A percentile compares a stretch with the other conserved stretches of the same genome.
Conservation (phyloP, 768 basidiomycete genomes). For the Rhodotorula graminis region DNA sequence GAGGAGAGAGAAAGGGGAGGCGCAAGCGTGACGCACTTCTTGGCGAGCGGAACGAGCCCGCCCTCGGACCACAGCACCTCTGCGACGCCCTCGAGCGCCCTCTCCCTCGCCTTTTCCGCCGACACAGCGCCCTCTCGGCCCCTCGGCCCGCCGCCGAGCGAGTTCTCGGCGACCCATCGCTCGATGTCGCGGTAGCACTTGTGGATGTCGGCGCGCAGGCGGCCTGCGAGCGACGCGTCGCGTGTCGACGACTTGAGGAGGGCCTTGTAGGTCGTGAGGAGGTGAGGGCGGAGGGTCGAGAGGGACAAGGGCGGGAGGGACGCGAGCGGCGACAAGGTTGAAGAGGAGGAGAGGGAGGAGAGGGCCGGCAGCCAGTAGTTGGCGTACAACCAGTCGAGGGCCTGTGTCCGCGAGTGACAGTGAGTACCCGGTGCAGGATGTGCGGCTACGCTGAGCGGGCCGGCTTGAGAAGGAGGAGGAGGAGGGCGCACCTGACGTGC, state of each 20-base stretch:
- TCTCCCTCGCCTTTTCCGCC: slow-evolving; percentile 59
- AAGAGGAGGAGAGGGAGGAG: slow-evolving; percentile 52
- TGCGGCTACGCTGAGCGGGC: not conserved
- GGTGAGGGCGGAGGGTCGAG: slow-evolving; percentile 56
- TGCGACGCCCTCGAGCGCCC: slow-evolving; percentile 65
- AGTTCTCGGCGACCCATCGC: slow-evolving; percentile 60
- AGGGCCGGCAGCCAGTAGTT: slow-evolving; percentile 71
- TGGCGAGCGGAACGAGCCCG: slow-evolving; percentile 72
- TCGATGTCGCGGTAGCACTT: slow-evolving; percentile 61
- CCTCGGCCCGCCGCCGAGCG: slow-evolving; percentile 46
- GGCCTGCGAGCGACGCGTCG: slow-evolving; percentile 60
- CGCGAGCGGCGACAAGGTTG: not conserved
- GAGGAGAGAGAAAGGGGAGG: not conserved
- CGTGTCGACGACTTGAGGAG: slow-evolving; percentile 60
- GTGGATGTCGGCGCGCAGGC: slow-evolving; percentile 55
- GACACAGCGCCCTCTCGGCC: slow-evolving; percentile 55
- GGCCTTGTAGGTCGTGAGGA: slow-evolving; percentile 69
- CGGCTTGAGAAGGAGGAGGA: slow-evolving; percentile 28
- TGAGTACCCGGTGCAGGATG: too few relatives aligned
- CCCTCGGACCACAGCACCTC: slow-evolving; percentile 61
- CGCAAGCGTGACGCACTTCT: slow-evolving; percentile 59
- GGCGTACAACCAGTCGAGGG: slow-evolving; percentile 73
- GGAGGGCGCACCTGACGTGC: slow-evolving; percentile 58
- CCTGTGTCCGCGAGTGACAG: slow-evolving; percentile 51
- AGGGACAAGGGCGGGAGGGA: slow-evolving; percentile 52